phyloP scores from a whole-genome alignment of 768 basidiomycete species.

The Fomitopsis serialis region DNA sequence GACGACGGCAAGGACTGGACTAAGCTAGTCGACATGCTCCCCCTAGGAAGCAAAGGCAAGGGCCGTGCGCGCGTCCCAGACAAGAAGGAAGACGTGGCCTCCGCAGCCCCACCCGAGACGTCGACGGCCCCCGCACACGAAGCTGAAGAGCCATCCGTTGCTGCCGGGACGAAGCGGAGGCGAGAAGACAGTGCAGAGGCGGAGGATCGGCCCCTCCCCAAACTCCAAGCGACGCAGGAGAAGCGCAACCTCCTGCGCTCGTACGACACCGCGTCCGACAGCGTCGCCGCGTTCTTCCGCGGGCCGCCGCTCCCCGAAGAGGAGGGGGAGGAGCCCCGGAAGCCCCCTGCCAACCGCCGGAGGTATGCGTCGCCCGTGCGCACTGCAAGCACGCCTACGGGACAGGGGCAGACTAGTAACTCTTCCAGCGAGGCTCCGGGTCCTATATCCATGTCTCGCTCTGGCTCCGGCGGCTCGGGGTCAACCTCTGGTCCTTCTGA shows the following conservation, averaged over 20 bases:
- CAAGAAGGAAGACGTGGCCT: background rate
- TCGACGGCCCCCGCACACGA: background rate
- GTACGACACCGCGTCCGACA: conserved; percentile 51
- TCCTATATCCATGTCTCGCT: background rate
- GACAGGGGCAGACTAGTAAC: no score
- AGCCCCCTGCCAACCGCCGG: conserved; percentile 20
- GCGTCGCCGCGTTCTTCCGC: conserved; percentile 47
- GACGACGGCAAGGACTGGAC: conserved; percentile 41
- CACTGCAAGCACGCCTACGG: background rate
- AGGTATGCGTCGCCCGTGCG: conserved; percentile 13
- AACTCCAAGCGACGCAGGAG: background rate
- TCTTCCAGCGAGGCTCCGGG: background rate
- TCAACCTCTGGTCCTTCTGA: background rate
- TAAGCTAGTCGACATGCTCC: conserved; percentile 51
- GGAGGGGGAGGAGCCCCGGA: conserved; percentile 21
- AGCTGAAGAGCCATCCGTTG: background rate
- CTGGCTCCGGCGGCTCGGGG: no score
- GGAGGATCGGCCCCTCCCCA: background rate
- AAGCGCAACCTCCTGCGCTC: conserved; percentile 4
- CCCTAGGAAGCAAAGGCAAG: conserved; percentile 53
- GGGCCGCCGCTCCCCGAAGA: conserved; percentile 28
- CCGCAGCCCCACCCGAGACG: background rate
- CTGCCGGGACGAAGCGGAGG: conserved; percentile 35
- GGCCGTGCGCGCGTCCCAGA: conserved; percentile 15
- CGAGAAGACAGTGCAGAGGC: conserved; percentile 36